phyloP scores from a whole-genome alignment of 306 rosid species.

The Trichosanthes cucumerina region DNA sequence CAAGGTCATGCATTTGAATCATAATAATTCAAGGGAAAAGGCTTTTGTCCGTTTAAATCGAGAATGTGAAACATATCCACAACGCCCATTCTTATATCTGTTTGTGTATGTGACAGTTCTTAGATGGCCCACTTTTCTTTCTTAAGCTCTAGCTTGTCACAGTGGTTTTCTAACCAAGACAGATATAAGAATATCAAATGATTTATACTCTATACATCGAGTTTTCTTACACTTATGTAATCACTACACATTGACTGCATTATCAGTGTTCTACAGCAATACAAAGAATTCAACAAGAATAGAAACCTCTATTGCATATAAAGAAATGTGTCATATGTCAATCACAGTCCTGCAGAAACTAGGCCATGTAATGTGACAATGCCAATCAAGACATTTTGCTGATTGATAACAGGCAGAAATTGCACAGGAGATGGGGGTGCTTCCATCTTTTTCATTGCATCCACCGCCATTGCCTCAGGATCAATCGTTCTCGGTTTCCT shows the following conservation, averaged over 20 bases:
- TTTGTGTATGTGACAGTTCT: too few species aligned
- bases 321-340: background rate
- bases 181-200: background rate
- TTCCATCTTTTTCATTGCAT: constrained; percentile 98
- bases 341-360: constrained; percentile 87
- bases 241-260: background rate
- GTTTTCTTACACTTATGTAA: background rate
- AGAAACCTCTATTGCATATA: background rate
- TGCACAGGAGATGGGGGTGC: constrained; percentile 95
- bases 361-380: constrained; percentile 92
- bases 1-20: background rate
- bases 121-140: too few species aligned
- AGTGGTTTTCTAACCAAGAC: too few species aligned
- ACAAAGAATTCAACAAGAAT: background rate
- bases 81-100: background rate
- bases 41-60: background rate
- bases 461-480: constrained; percentile 85
- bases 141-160: too few species aligned
- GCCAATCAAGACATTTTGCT: constrained; percentile 55
- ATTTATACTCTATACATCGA: background rate
- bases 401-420: constrained; percentile 77
- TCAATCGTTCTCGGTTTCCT: constrained; percentile 75
- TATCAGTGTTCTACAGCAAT: background rate
- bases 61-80: background rate
- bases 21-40: background rate